Evolutionary conservation across 2,329 filamentous ascomycete species (phyloP).

Genomic region (Penicillium sclerotigenum): DNA sequence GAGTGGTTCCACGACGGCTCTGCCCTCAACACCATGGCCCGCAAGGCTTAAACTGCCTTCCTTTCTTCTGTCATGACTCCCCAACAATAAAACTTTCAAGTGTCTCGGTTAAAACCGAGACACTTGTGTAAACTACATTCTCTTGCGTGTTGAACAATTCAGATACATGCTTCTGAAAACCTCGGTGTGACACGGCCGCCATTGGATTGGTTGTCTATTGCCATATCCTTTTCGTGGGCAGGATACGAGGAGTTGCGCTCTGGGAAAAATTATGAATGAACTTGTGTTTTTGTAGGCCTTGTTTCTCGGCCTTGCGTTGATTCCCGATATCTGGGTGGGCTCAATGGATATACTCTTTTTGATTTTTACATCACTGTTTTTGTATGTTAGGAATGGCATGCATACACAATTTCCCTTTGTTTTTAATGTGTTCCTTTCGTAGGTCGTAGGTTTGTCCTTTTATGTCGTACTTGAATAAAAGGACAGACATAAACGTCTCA

Average conservation of each 20-base stretch:
- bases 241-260: conserved; percentile 35
- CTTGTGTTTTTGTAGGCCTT: conserved; percentile 30
- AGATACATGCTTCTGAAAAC: conserved; percentile 8
- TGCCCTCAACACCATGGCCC: conserved; percentile 98
- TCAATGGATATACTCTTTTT: conserved; percentile 42
- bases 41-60: conserved; percentile 47
- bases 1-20: conserved; percentile 99
- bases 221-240: conserved; percentile 28
- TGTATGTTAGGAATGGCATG: conserved; percentile 40
- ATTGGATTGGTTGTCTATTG: conserved; percentile 7
- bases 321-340: conserved; percentile 34
- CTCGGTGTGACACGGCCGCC: neutral
- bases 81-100: conserved; percentile 7
- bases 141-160: conserved; percentile 28
- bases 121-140: conserved; percentile 27
- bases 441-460: neutral
- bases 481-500: too few species aligned
- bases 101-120: conserved; percentile 3
- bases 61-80: conserved; percentile 2
- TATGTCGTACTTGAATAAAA: too few species aligned
- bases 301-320: conserved; percentile 25
- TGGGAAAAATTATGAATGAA: conserved; percentile 35
- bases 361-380: conserved; percentile 25
- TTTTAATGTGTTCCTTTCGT: conserved; percentile 9
- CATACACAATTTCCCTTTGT: conserved; percentile 35